Evolutionary conservation across 108 stramenopile species (phyloP).

Genomic region (Ochromonas danica): DNA sequence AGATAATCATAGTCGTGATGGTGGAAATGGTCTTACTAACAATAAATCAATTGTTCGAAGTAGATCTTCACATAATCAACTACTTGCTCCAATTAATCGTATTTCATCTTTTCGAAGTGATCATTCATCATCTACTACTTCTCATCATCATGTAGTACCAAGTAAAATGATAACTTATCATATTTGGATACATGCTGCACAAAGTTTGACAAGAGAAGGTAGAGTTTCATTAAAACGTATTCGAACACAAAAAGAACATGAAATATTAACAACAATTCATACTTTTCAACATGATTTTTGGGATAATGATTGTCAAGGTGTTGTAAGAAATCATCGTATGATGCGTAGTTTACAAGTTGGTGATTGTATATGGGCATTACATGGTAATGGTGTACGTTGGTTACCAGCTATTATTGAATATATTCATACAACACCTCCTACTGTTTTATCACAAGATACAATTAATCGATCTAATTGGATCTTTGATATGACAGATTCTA

Average conservation of each 20-base stretch:
- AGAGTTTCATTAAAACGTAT: not conserved
- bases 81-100: too few species aligned
- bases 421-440: not conserved
- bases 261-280: not conserved
- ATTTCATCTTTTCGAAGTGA: too few species aligned
- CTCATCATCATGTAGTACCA: too few species aligned
- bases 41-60: too few species aligned
- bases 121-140: too few species aligned
- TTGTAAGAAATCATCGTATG: not conserved
- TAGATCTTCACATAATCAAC: too few species aligned
- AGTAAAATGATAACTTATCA: too few species aligned
- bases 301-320: not conserved
- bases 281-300: not conserved
- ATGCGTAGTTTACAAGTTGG: not conserved
- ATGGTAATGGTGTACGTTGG: not conserved
- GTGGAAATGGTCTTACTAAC: too few species aligned
- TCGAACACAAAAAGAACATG: not conserved
- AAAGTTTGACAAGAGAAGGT: not conserved
- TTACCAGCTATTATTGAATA: not conserved
- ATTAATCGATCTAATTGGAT: too few species aligned
- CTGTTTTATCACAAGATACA: not conserved
- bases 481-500: too few species aligned
- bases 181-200: not conserved
- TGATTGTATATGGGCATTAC: not conserved
- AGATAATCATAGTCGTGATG: too few species aligned